phyloP scores from a whole-genome alignment of 1,139 yeast species.

The Blastobotrys elegans region DNA sequence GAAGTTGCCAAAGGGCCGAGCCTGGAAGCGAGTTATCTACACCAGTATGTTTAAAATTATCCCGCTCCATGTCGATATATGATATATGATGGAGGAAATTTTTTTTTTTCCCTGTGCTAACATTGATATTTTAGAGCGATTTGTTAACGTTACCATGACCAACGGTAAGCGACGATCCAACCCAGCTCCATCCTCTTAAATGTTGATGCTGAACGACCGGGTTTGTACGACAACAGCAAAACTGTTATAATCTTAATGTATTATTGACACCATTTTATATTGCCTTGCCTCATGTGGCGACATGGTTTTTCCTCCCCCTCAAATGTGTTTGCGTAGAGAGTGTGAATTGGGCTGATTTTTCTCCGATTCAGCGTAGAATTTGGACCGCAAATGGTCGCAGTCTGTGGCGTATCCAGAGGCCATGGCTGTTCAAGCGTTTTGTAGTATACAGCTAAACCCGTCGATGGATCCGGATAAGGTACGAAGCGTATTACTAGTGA shows the following conservation, averaged over 20 bases:
- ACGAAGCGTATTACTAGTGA: too few relatives aligned
- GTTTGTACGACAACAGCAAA: not conserved
- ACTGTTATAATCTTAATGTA: not conserved
- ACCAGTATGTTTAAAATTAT: slow-evolving; percentile 54
- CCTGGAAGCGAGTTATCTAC: slow-evolving; percentile 97
- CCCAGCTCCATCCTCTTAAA: slow-evolving; percentile 68
- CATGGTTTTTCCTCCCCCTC: too few relatives aligned
- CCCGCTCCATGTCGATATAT: not conserved
- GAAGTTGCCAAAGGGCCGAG: slow-evolving; percentile 83
- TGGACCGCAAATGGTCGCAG: too few relatives aligned
- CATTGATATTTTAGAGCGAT: slow-evolving; percentile 47
- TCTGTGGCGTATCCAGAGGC: too few relatives aligned
- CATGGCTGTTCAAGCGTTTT: too few relatives aligned
- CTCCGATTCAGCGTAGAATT: too few relatives aligned
- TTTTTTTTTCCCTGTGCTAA: too few relatives aligned
- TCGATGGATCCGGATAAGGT: too few relatives aligned
- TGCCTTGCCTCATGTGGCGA: too few relatives aligned
- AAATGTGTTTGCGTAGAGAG: too few relatives aligned
- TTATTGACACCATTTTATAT: not conserved
- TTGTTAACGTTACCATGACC: slow-evolving; percentile 95
- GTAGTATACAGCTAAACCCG: too few relatives aligned
- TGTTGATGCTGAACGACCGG: not conserved
- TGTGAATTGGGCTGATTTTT: too few relatives aligned
- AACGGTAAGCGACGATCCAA: slow-evolving; percentile 99
- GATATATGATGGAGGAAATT: not conserved